These are phyloP conservation scores for Backusella australiensis DNA, from an alignment of 192 early-diverging fungal genomes.

Conservation along the genomic window DNA sequence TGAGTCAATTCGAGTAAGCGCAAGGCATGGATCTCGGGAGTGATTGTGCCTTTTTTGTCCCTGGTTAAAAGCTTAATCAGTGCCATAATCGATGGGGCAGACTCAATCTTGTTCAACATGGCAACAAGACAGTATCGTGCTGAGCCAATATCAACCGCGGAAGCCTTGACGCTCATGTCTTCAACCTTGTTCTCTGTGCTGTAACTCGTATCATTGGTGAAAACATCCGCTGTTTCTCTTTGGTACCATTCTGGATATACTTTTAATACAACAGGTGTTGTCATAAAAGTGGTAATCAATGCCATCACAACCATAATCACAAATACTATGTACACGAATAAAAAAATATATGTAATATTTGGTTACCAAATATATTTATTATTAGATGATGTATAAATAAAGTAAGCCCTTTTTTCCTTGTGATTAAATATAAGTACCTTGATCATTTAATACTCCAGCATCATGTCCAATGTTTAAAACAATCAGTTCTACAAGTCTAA, in stretches of 20 bases:
- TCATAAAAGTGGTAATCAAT: conserved; percentile 81
- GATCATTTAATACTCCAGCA: conserved; percentile 77
- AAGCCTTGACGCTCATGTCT: neutral
- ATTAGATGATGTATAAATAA: neutral
- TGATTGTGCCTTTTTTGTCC: conserved; percentile 11
- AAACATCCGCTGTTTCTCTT: conserved; percentile 18
- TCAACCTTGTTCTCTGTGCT: conserved; percentile 16
- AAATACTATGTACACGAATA: conserved; percentile 29
- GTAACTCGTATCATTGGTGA: neutral
- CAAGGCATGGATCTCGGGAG: conserved; percentile 52
- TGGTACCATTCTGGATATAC: conserved; percentile 77
- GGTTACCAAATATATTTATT: neutral
- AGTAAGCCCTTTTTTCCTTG: neutral
- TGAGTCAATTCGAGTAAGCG: conserved; percentile 79
- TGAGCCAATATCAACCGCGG: neutral
- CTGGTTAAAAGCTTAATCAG: conserved; percentile 53
- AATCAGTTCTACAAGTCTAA: conserved; percentile 88
- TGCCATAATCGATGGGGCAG: conserved; percentile 72
- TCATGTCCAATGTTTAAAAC: conserved; percentile 92
- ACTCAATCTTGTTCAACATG: conserved; percentile 58
- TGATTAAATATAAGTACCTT: conserved; percentile 17
- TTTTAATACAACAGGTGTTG: conserved; percentile 69
- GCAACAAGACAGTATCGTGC: conserved; percentile 44
- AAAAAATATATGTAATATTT: too few relatives aligned
- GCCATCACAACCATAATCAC: conserved; percentile 49